phyloP scores from a whole-genome alignment of 768 basidiomycete species.

The Naganishia randhawae region DNA sequence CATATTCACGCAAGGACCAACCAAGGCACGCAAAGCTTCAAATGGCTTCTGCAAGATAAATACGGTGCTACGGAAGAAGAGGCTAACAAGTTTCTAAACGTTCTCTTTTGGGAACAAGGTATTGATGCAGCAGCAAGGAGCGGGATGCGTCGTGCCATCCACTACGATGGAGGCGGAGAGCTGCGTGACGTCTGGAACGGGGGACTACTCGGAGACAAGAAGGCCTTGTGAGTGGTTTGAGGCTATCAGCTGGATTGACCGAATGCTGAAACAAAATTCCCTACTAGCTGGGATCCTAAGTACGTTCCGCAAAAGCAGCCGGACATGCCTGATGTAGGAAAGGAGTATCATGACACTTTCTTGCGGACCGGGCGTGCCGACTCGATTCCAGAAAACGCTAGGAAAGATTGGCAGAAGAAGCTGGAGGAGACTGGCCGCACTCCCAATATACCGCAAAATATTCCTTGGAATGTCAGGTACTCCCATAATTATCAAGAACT shows the following conservation, averaged over 20 bases:
- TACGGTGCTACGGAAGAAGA: slow-evolving; percentile 9
- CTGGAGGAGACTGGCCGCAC: slow-evolving; percentile 34
- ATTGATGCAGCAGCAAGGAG: neutral
- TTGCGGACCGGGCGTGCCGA: neutral
- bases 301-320: neutral
- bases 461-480: neutral
- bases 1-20: slow-evolving; percentile 6
- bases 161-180: neutral
- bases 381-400: neutral
- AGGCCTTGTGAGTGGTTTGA: slow-evolving; percentile 8
- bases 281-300: neutral
- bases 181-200: slow-evolving; percentile 1
- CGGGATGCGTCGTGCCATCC: slow-evolving; percentile 6
- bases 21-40: neutral
- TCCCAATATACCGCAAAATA: neutral
- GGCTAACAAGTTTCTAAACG: neutral
- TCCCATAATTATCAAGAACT: neutral
- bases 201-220: neutral
- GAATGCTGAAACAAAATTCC: neutral
- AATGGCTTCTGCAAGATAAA: slow-evolving; percentile 4
- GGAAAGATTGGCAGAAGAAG: slow-evolving; percentile 17
- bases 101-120: slow-evolving; percentile 5
- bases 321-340: neutral
- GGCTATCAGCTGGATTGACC: too few relatives aligned
- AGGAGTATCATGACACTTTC: neutral